These are phyloP conservation scores for Candida ulmi DNA, from an alignment of 805 yeast genomes.

Conservation along the genomic window DNA sequence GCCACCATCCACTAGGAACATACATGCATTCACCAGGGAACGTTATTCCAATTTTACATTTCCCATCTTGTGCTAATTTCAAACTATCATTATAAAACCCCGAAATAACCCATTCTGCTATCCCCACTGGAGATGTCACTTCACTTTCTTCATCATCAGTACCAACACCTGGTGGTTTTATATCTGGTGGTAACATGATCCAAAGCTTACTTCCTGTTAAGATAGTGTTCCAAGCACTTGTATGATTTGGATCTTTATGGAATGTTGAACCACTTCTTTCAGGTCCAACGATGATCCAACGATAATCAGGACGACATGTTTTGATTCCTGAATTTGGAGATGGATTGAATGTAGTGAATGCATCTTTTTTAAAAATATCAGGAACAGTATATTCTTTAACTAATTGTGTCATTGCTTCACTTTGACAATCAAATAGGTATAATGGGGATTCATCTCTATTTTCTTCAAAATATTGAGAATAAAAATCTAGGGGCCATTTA, in stretches of 20 bases:
- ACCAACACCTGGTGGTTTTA: conserved; percentile 80
- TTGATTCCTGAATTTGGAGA: not conserved
- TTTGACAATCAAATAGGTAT: conserved; percentile 78
- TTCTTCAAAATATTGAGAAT: conserved; percentile 49
- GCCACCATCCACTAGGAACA: conserved; percentile 99
- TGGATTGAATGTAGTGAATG: conserved; percentile 48
- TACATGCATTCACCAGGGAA: conserved; percentile 79
- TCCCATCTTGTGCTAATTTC: conserved; percentile 39
- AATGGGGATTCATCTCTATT: conserved; percentile 82
- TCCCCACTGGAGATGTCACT: conserved; percentile 86
- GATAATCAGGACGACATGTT: conserved; percentile 73
- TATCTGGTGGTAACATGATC: conserved; percentile 80
- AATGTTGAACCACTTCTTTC: conserved; percentile 79
- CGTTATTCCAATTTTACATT: conserved; percentile 65
- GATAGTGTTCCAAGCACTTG: conserved; percentile 87
- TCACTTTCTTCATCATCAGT: conserved; percentile 76
- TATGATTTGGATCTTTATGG: conserved; percentile 89
- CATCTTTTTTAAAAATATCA: conserved; percentile 48
- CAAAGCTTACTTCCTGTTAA: conserved; percentile 74
- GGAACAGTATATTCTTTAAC: conserved; percentile 52
- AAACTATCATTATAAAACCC: conserved; percentile 75
- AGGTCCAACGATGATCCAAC: conserved; percentile 91
- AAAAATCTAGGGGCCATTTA: conserved; percentile 64
- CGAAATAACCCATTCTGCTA: conserved; percentile 85
- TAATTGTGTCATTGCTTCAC: conserved; percentile 57